phyloP scores from a whole-genome alignment of 176 grass and related monocot species.

The Triticum timopheevii region DNA sequence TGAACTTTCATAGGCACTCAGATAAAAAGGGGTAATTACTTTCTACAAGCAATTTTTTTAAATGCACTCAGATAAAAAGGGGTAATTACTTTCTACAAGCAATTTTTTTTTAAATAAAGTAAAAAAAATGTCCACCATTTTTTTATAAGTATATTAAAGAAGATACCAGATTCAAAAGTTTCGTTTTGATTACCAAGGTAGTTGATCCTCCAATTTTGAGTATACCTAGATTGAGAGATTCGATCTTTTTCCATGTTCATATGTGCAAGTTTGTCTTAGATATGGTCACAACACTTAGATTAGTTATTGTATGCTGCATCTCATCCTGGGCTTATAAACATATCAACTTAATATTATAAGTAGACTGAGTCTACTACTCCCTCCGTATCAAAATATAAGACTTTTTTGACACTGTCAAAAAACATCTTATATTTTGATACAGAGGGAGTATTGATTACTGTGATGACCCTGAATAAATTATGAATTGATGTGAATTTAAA shows the following conservation, averaged over 20 bases:
- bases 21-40: neutral
- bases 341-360: neutral
- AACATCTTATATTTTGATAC: too few species aligned
- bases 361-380: neutral
- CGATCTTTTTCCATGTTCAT: neutral
- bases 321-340: neutral
- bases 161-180: neutral
- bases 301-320: neutral
- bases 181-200: neutral
- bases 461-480: neutral
- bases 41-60: neutral
- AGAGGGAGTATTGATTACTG: too few species aligned
- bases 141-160: neutral
- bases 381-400: too few species aligned
- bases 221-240: constrained; percentile 11
- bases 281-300: neutral
- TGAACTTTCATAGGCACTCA: neutral
- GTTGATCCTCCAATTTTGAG: neutral
- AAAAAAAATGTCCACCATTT: neutral
- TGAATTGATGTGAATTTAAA: neutral
- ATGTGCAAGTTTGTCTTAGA: constrained; percentile 10
- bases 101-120: neutral
- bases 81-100: neutral
- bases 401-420: too few species aligned
- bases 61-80: neutral